Evolutionary conservation across 2,329 filamentous ascomycete genomes (phyloP).

Genomic region (Penicillium vulpinum): DNA sequence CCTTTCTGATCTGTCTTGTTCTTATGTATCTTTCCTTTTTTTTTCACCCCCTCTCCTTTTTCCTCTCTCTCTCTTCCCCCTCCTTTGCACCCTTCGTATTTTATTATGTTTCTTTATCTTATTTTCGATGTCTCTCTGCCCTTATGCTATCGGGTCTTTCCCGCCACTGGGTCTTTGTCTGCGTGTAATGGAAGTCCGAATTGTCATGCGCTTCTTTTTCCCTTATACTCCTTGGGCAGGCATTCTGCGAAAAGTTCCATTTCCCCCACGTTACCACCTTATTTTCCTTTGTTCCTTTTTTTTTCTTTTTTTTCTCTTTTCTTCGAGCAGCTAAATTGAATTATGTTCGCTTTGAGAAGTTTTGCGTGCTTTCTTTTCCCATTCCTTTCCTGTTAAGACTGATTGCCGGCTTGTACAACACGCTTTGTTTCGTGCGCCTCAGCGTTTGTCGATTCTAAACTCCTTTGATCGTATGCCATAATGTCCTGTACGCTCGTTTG

Average conservation of each 20-base stretch:
- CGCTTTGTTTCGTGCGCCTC: constrained; percentile 18
- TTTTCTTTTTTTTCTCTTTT: constrained; percentile 18
- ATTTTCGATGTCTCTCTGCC: constrained; percentile 16
- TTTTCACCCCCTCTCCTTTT: constrained; percentile 15
- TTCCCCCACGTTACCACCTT: constrained; percentile 24
- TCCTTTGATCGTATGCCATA: constrained; percentile 11
- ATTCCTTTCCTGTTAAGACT: constrained; percentile 25
- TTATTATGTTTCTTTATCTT: constrained; percentile 14
- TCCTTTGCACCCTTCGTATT: background rate
- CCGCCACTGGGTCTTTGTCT: constrained; percentile 32
- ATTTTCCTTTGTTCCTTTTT: constrained; percentile 11
- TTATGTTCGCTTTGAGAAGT: constrained; percentile 37
- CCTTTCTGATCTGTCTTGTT: constrained; percentile 18
- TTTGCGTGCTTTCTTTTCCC: constrained; percentile 29
- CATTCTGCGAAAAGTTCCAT: constrained; percentile 48
- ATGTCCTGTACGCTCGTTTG: constrained; percentile 13
- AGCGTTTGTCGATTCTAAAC: constrained; percentile 22
- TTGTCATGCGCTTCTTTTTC: constrained; percentile 34
- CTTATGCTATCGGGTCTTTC: constrained; percentile 20
- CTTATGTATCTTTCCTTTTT: constrained; percentile 18
- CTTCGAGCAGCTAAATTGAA: constrained; percentile 42
- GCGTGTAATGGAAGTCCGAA: constrained; percentile 43
- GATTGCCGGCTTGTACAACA: constrained; percentile 38
- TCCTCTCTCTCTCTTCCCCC: constrained; percentile 4
- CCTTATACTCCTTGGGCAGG: constrained; percentile 44